phyloP scores from a whole-genome alignment of 2,329 filamentous ascomycete genomes.

The Fusarium nanum region DNA sequence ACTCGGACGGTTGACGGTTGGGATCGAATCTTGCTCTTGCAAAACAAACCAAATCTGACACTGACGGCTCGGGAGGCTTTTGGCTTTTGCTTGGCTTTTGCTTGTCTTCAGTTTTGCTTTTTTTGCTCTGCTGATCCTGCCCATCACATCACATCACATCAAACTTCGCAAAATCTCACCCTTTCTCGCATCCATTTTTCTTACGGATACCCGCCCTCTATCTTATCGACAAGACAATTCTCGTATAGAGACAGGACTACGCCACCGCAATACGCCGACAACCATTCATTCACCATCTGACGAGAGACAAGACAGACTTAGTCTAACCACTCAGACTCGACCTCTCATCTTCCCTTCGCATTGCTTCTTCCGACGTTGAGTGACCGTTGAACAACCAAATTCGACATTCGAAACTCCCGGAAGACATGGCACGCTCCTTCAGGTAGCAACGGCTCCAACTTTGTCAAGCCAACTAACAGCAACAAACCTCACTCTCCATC shows the following conservation, averaged over 20 bases:
- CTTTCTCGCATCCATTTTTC: not conserved
- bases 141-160: not conserved
- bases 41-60: constrained; percentile 1
- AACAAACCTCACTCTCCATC: constrained; percentile 21
- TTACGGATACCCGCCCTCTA: not conserved
- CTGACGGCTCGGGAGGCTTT: constrained; percentile 7
- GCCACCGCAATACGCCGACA: constrained; percentile 11
- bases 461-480: constrained; percentile 22
- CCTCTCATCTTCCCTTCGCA: not conserved
- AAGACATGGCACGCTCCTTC: constrained; percentile 41
- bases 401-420: not conserved
- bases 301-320: not conserved
- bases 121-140: constrained; percentile 1
- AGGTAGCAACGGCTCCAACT: constrained; percentile 31
- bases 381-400: not conserved
- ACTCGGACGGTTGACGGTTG: constrained; percentile 6
- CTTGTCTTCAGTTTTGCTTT: not conserved
- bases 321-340: not conserved
- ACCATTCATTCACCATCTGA: constrained; percentile 11
- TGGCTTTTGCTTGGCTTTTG: constrained; percentile 4
- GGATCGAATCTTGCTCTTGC: constrained; percentile 6
- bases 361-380: not conserved
- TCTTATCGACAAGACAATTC: constrained; percentile 2
- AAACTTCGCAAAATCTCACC: constrained; percentile 1
- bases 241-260: constrained; percentile 17